Evolutionary conservation across 345 rosid genomes (phyloP), one percentile per base, ranked within the genome.

Genomic region (Eucalyptus regnans): DNA sequence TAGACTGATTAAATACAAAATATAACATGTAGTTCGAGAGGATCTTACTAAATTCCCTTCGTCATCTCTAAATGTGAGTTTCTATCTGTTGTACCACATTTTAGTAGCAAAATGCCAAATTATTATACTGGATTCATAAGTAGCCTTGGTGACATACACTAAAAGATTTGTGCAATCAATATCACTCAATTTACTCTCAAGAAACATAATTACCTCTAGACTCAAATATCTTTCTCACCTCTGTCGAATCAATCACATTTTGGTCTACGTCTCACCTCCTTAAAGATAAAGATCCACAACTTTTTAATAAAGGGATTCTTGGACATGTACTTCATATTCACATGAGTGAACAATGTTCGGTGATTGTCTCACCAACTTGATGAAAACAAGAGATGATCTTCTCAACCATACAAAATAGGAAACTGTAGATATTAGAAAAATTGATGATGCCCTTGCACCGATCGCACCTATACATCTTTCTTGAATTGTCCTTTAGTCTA

Each of bases 161-260:
- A 13, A 60, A 60, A 60, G 16, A 12, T 27, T 27, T 29, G 8
- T 27, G 4, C 68, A 27, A 60, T 60, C 31, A 12, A 60, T 60
- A 60, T 60, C 16, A 0, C 68, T 60, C 31, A 60, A 27, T 60
- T 27, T 60, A 27, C 31, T 60, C 31, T 60, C 1, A 0, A 64
- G 9, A 64, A n/a, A 64, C 18, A 64, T 0, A 15, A 64, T 64
- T 64, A 5, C 37, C 71, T 64, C 18, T 64, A 13, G 9, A 64
- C 71, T 64, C 18, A 13, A 64, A n/a, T 29, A 29, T 13, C 71
- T 64, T 29, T n/a, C 37, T n/a, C 37, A 64, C 5, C 5, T n/a
- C 13, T 5, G 0, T 23, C 1, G 1, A n/a, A 64, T 13, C 71
- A 64, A n/a, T 64, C 3, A 0, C 18, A 64, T 64, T 64, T 13